These are phyloP conservation scores for Cercis canadensis DNA, from an alignment of 306 rosid genomes.

Conservation along the genomic window DNA sequence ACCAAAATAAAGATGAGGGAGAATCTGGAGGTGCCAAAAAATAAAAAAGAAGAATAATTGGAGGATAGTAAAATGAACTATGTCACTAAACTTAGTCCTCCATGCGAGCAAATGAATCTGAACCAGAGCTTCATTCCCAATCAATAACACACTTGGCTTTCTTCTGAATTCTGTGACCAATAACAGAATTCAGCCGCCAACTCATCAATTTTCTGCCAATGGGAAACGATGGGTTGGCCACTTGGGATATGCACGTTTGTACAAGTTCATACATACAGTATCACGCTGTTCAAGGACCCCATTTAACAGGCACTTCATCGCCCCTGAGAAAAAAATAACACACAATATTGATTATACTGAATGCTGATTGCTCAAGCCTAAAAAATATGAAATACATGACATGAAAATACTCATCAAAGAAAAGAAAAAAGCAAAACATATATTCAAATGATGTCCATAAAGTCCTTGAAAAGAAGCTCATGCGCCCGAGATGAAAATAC, in stretches of 20 bases:
- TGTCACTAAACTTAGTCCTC: conserved; percentile 36
- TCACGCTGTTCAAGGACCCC: conserved; percentile 86
- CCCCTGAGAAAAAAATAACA: conserved; percentile 53
- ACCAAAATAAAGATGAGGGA: not conserved
- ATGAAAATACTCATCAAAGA: not conserved
- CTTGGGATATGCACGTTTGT: conserved; percentile 91
- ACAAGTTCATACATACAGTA: conserved; percentile 83
- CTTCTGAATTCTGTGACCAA: conserved; percentile 41
- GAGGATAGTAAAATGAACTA: not conserved
- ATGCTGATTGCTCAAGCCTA: not conserved
- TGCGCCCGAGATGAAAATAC: too few relatives aligned
- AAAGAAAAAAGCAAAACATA: too few relatives aligned
- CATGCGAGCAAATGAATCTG: conserved; percentile 54
- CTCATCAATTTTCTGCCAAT: conserved; percentile 49
- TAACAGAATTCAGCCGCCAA: conserved; percentile 34
- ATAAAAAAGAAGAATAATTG: too few relatives aligned
- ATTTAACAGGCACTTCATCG: conserved; percentile 81
- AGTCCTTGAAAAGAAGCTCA: too few relatives aligned
- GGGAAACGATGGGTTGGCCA: conserved; percentile 75
- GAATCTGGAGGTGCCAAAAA: not conserved
- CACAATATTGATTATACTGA: not conserved
- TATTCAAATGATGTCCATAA: not conserved
- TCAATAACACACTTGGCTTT: conserved; percentile 39
- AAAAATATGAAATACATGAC: not conserved
- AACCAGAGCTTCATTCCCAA: conserved; percentile 95